A percentile compares a stretch with the other conserved stretches of the same genome.
These are phyloP conservation scores for Vicia villosa DNA, from an alignment of 306 rosid species.

Conservation along the genomic window DNA sequence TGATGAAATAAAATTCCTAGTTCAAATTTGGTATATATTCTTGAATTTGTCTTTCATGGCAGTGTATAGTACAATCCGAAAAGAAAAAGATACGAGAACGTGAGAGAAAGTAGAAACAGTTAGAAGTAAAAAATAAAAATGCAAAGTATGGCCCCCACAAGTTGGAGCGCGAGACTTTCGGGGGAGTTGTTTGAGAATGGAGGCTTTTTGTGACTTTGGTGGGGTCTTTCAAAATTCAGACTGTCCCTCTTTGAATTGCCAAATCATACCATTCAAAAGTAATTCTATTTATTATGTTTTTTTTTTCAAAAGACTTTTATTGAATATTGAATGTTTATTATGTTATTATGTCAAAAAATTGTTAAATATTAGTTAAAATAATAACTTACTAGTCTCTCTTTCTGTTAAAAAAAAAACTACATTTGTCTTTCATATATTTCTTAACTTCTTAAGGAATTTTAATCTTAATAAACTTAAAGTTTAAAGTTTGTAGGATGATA, in stretches of 20 bases:
- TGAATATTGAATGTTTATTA: too few relatives aligned
- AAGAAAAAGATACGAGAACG: constrained; percentile 3
- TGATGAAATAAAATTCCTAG: background rate
- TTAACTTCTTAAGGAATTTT: too few relatives aligned
- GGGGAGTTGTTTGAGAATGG: constrained; percentile 47
- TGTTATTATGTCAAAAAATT: too few relatives aligned
- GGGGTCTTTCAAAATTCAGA: background rate
- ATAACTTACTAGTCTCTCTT: too few relatives aligned
- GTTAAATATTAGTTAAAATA: too few relatives aligned
- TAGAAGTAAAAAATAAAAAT: background rate
- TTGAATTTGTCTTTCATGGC: background rate
- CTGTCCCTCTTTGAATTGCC: background rate
- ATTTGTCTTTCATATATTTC: too few relatives aligned
- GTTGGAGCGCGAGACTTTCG: constrained; percentile 66
- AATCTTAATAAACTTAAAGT: too few relatives aligned
- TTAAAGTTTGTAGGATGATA: too few relatives aligned
- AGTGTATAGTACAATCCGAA: background rate
- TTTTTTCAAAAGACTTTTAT: too few relatives aligned
- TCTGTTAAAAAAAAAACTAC: too few relatives aligned
- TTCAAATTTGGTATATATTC: background rate
- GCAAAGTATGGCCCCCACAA: constrained; percentile 28
- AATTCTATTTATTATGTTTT: background rate
- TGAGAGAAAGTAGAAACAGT: background rate
- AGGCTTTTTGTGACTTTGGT: background rate
- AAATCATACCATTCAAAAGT: background rate